Conservation (phyloP, 257 asterid species). For the Jasminum sambac region DNA sequence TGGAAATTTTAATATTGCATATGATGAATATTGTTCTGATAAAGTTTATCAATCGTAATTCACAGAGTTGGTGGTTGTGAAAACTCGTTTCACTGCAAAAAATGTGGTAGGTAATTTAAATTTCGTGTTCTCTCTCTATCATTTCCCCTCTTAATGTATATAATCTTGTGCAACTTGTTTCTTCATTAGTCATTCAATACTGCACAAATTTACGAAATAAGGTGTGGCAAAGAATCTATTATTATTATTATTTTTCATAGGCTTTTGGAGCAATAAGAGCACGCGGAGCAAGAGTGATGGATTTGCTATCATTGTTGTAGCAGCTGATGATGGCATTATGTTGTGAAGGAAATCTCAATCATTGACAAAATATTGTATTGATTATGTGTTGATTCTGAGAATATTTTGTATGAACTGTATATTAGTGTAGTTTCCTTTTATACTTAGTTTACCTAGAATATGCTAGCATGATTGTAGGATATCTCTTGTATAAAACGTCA, state of each 20-base stretch:
- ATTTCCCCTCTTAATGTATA: not conserved
- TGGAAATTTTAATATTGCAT: not conserved
- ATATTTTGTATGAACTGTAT: no score
- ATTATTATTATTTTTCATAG: slow-evolving; percentile 32
- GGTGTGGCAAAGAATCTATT: no score
- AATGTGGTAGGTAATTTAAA: slow-evolving; percentile 67
- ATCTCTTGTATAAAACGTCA: no score
- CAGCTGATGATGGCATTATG: slow-evolving; percentile 99
- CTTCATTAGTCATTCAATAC: not conserved
- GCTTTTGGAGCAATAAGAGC: slow-evolving; percentile 99
- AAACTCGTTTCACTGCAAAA: slow-evolving; percentile 80
- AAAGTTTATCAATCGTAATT: slow-evolving; percentile 15
- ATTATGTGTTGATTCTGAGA: no score
- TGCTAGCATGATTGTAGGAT: no score
- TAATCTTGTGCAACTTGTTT: slow-evolving; percentile 8
- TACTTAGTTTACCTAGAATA: no score
- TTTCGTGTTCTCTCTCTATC: no score
- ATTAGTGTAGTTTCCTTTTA: no score
- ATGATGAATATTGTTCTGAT: slow-evolving; percentile 14
- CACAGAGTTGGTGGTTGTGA: slow-evolving; percentile 92
- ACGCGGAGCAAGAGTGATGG: slow-evolving; percentile 98
- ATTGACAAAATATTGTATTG: no score
- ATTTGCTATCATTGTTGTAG: slow-evolving; percentile 92
- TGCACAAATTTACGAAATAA: not conserved
- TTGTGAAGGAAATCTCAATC: no score